Conservation (phyloP, 2,329 filamentous ascomycete species). For the Aspergillus chevalieri region DNA sequence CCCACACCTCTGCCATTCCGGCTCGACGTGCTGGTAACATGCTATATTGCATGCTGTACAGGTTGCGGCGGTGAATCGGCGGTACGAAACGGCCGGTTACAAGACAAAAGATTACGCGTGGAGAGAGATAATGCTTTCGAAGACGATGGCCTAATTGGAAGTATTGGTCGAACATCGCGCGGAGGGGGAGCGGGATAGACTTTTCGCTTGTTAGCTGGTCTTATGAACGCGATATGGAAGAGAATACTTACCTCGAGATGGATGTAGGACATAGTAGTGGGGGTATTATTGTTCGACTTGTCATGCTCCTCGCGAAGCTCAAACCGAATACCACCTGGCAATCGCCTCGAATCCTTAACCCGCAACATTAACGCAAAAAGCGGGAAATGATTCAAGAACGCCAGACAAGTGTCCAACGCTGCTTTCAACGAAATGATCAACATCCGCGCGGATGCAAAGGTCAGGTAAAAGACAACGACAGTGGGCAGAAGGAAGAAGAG, state of each 20-base stretch:
- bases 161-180: slow-evolving; percentile 96
- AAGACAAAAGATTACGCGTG: slow-evolving; percentile 78
- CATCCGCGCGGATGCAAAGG: slow-evolving; percentile 91
- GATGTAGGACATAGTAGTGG: slow-evolving; percentile 67
- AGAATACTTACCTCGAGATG: slow-evolving; percentile 64
- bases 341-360: slow-evolving; percentile 81
- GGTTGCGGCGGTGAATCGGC: slow-evolving; percentile 85
- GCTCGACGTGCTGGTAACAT: slow-evolving; percentile 84
- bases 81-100: slow-evolving; percentile 88
- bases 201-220: slow-evolving; percentile 31
- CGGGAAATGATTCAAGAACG: slow-evolving; percentile 94
- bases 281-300: slow-evolving; percentile 27
- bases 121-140: slow-evolving; percentile 89
- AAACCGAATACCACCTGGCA: slow-evolving; percentile 90
- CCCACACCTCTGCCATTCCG: slow-evolving; percentile 81
- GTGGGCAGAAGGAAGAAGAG: slow-evolving; percentile 93
- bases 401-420: slow-evolving; percentile 80
- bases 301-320: slow-evolving; percentile 71
- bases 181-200: slow-evolving; percentile 82
- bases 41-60: slow-evolving; percentile 96
- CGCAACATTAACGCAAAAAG: slow-evolving; percentile 94
- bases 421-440: slow-evolving; percentile 91
- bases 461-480: slow-evolving; percentile 92
- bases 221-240: not conserved
- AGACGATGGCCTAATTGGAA: slow-evolving; percentile 90